These are phyloP conservation scores for Cordyceps pruinosa DNA, from an alignment of 2,329 filamentous ascomycete genomes.

Conservation along the genomic window DNA sequence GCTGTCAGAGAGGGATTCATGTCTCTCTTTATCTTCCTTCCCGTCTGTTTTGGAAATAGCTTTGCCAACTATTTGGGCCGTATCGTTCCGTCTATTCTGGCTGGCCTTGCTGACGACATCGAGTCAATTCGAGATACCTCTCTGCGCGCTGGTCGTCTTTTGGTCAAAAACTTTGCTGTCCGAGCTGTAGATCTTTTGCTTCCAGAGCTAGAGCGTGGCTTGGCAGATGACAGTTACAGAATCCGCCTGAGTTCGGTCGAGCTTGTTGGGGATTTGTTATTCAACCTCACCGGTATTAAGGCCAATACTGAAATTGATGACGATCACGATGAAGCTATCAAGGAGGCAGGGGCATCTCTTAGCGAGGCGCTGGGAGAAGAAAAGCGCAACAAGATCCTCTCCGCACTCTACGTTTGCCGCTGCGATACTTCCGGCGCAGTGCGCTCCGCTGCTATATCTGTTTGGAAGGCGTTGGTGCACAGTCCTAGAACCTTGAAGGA, in stretches of 20 bases:
- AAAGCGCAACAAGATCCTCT: constrained; percentile 92
- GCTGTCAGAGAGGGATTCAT: constrained; percentile 97
- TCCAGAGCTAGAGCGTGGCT: constrained; percentile 88
- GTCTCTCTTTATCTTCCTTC: constrained; percentile 98
- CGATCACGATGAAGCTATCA: constrained; percentile 67
- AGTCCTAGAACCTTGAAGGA: constrained; percentile 91
- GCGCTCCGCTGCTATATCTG: constrained; percentile 78
- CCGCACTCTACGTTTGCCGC: constrained; percentile 94
- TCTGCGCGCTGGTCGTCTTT: constrained; percentile 80
- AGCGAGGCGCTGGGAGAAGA: constrained; percentile 92
- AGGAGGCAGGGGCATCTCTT: constrained; percentile 86
- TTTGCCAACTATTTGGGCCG: constrained; percentile 92
- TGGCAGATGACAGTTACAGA: constrained; percentile 95
- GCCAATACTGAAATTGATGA: constrained; percentile 69
- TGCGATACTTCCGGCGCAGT: constrained; percentile 93
- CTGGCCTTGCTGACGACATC: constrained; percentile 89
- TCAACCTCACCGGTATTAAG: constrained; percentile 94
- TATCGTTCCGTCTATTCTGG: constrained; percentile 91
- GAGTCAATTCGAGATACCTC: constrained; percentile 97
- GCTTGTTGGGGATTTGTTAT: constrained; percentile 89
- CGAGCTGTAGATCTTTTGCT: constrained; percentile 90
- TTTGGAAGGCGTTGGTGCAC: constrained; percentile 96
- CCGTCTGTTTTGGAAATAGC: constrained; percentile 97
- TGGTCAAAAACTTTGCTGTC: constrained; percentile 97
- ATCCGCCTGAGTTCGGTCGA: constrained; percentile 98